Evolutionary conservation across 179 eudicot species (phyloP), one percentile per base, ranked within the genome.

Genomic region (Heliamphora ciliata): DNA sequence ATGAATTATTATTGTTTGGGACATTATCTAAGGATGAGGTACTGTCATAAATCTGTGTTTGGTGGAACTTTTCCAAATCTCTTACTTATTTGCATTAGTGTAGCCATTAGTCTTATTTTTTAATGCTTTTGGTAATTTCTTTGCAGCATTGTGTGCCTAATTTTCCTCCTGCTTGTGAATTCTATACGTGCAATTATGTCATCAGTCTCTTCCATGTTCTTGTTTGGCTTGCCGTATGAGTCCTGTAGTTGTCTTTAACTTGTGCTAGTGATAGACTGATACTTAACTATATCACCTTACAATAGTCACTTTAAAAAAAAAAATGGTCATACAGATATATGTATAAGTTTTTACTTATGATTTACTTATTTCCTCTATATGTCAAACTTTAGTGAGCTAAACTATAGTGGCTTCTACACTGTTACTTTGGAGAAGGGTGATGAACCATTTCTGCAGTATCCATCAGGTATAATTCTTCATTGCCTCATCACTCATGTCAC

Each of bases 381-480:
- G 88, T 95, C 99, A 70, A 90, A 93, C 81, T 92, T 97, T 83
- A 89, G 90, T 77, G 89, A 97, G 80, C 82, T 97, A 81, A 88
- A 97, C 81, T 97, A 85, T 86, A 90, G 92, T 82, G 95, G 99
- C 78, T 97, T 97, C 84, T 97, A 89, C 79, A 91, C 97, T n/a
- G 91, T 85, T 74, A 90, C 94, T 79, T 88, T 97, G 89, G 98
- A 97, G 88, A 93, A 90, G 89, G 91, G 93, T 83, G 99, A 97
- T 87, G 94, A 91, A 83, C 94, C 74, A 85, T 97, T 78, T 88
- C 91, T 76, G 93, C 92, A 58, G 97, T 97, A 82, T 93, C 93
- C 75, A 87, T 94, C 87, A 93, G 99, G 99, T 97, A 89, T 24
- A 60, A 10, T 74, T 60, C 74, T n/a, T 48, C 65, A 8, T 46